Conservation (phyloP, 2,329 filamentous ascomycete genomes). For the Cryphonectria parasitica region DNA sequence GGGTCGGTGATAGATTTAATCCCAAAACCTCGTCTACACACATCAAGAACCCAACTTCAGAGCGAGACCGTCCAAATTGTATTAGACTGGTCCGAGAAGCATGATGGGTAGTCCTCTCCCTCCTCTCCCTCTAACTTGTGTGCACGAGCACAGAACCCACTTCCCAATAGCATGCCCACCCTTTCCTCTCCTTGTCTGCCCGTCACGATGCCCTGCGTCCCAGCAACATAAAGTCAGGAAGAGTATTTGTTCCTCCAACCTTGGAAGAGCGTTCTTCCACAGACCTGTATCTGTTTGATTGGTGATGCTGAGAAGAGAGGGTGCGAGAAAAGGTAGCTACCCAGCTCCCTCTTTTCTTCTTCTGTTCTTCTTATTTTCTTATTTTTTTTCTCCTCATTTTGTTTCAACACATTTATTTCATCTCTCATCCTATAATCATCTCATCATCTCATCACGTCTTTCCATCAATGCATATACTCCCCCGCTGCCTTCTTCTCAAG, state of each 20-base stretch:
- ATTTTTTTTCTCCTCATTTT: no score
- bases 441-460: background rate
- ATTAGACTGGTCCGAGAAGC: no score
- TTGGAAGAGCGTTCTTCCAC: background rate
- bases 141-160: background rate
- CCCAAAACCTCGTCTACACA: no score
- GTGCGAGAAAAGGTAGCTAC: background rate
- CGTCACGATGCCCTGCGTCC: background rate
- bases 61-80: no score
- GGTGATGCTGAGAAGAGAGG: background rate
- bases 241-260: background rate
- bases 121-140: background rate
- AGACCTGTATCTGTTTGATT: no score
- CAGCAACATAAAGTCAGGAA: background rate
- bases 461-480: constrained; percentile 5
- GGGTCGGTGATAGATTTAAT: no score
- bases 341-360: background rate
- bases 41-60: no score
- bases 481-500: background rate
- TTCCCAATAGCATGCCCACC: background rate
- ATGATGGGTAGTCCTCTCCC: no score
- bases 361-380: background rate
- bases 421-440: constrained; percentile 11
- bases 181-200: background rate
- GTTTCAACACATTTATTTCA: constrained; percentile 6